These are phyloP conservation scores for Protomyces gravidus DNA, from an alignment of 1,139 yeast species.

Conservation along the genomic window DNA sequence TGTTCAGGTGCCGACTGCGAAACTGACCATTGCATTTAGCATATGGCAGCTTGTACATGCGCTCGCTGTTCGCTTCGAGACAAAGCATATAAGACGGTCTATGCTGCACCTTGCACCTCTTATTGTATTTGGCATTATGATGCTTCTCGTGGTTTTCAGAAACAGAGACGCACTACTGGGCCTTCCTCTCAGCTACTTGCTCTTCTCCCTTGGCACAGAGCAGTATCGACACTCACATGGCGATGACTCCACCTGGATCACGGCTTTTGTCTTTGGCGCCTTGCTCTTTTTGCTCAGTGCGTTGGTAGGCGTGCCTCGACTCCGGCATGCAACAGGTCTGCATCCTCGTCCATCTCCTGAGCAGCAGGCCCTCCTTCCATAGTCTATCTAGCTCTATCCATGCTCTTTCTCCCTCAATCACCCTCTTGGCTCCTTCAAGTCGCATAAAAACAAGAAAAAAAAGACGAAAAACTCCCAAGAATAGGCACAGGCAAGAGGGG, in stretches of 20 bases:
- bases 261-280: conserved; percentile 8
- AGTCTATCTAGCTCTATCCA: neutral
- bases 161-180: conserved; percentile 13
- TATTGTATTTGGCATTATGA: neutral
- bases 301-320: conserved; percentile 15
- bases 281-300: conserved; percentile 1
- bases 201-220: conserved; percentile 16
- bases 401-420: neutral
- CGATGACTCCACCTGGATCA: neutral
- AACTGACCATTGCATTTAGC: conserved; percentile 17
- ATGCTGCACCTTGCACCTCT: neutral
- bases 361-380: neutral
- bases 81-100: neutral
- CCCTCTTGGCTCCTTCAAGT: no score
- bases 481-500: no score
- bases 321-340: conserved; percentile 3
- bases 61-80: neutral
- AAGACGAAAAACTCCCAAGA: no score
- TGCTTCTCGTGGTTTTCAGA: neutral
- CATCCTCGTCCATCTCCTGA: neutral
- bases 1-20: conserved; percentile 11
- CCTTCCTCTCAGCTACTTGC: conserved; percentile 5
- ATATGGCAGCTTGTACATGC: neutral
- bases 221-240: conserved; percentile 4
- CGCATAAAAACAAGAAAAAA: no score